Conservation (phyloP, 176 grass and related monocot genomes). For the Neostapfia colusana region DNA sequence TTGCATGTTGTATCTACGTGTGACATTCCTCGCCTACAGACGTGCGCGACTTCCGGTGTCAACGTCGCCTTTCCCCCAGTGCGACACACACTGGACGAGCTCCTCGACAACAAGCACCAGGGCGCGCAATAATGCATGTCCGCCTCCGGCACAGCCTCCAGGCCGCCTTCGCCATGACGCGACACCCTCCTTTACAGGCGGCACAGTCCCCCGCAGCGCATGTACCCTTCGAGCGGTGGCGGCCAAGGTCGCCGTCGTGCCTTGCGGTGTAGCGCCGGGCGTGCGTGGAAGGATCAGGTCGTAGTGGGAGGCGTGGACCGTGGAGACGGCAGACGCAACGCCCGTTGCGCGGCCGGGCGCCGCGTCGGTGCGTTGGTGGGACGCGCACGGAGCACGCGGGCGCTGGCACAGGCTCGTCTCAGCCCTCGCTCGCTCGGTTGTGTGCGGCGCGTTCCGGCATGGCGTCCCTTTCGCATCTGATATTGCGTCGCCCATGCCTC, state of each 20-base stretch:
- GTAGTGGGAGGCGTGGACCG: constrained; percentile 18
- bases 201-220: constrained; percentile 25
- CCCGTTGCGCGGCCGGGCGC: background rate
- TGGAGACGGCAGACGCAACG: background rate
- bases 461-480: background rate
- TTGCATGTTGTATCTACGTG: background rate
- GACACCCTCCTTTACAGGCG: constrained; percentile 41
- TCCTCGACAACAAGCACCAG: constrained; percentile 4
- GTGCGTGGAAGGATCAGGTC: background rate
- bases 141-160: background rate
- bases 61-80: constrained; percentile 34
- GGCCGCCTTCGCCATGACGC: background rate
- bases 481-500: constrained; percentile 52
- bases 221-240: constrained; percentile 5
- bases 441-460: constrained; percentile 2
- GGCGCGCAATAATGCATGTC: constrained; percentile 30
- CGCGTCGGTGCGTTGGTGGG: background rate
- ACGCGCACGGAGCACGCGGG: background rate
- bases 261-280: background rate
- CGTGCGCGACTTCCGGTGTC: constrained; percentile 22
- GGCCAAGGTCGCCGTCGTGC: background rate
- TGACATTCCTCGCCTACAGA: background rate
- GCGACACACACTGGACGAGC: constrained; percentile 7
- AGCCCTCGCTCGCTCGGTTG: background rate
- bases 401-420: background rate